Evolutionary conservation across 768 basidiomycete species (phyloP), one percentile per base, ranked within the genome.

Genomic region (Macrocybe gigantea): DNA sequence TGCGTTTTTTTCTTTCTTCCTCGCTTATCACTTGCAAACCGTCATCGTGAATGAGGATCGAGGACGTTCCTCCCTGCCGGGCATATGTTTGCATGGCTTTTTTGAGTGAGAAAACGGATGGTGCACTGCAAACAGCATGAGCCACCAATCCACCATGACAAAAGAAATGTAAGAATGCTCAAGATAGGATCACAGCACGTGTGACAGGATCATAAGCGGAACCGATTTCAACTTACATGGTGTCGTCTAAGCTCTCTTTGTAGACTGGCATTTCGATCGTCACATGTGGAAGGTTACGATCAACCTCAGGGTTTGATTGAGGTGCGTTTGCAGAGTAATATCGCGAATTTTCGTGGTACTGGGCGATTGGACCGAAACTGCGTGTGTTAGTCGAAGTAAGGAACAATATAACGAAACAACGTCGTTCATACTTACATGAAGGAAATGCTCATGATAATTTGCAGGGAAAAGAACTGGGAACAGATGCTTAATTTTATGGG

Each of bases 41-140:
- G 60, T 92, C 90, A 58, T 92, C 91, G 62, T 89, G 86, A 11
- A 93, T 70, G 39, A 92, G 74, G 60, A 93, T 89, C 29, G 79
- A 63, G 7, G 85, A 88, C 1, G 85, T 83, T 5, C 88, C 89
- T 41, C 91, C 89, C 63, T 93, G 90, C n/a, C 89, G 74, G 5
- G 90, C 89, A 58, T 92, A 91, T n/a, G 87, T 88, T 62, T 88
- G 87, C 82, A 91, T 91, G 0, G 88, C 89, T 67, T 83, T 84
- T 66, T 90, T 90, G 52, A 83, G 68, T 0, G 85, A 91, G 56
- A 76, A 76, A 4, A 93, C 81, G 12, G 87, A 88, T 4, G 85
- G 87, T 6, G 80, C 60, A 51, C 87, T 89, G 59, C 5, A 46
- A 52, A 5, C 30, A 45, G 66, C 54, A 45, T 48, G 11, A 14